A percentile compares a stretch with the other conserved stretches of the same genome.
These are phyloP conservation scores for Acanthamoeba royreba DNA, from an alignment of 208 protist genomes.

Conservation along the genomic window DNA sequence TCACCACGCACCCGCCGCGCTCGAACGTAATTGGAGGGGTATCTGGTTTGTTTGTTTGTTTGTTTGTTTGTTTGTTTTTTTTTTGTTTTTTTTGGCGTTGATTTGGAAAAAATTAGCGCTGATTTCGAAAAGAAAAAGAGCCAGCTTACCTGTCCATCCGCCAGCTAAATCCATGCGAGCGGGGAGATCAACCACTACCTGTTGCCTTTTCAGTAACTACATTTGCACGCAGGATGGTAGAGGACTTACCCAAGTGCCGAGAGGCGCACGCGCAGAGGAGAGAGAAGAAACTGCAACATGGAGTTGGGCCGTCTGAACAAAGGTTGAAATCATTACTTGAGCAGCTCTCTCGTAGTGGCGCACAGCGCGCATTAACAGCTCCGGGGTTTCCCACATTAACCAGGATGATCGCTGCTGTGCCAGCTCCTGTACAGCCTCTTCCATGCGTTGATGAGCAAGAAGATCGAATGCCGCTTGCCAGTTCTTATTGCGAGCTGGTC, in stretches of 20 bases:
- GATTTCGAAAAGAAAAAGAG: not conserved
- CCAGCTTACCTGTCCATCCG: conserved; percentile 22
- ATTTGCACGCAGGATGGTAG: not conserved
- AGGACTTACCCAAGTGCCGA: not conserved
- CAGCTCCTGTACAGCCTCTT: not conserved
- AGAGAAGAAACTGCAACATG: not conserved
- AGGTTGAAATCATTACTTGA: conserved; percentile 30
- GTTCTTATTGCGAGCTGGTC: conserved; percentile 3
- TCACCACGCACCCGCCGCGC: conserved; percentile 50
- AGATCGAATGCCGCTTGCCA: conserved; percentile 39
- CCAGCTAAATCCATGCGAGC: conserved; percentile 27
- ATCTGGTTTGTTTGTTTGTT: too few relatives aligned
- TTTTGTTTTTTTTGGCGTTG: too few relatives aligned
- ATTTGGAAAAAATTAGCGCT: not conserved
- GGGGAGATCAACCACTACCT: not conserved
- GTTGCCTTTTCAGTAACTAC: not conserved
- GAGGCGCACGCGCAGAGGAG: not conserved
- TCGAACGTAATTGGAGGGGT: conserved; percentile 63
- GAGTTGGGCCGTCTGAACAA: not conserved
- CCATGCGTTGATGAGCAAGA: not conserved
- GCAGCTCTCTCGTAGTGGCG: conserved; percentile 60
- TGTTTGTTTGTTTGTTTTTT: too few relatives aligned
- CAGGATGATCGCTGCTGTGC: conserved; percentile 31
- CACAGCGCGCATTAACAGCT: conserved; percentile 51
- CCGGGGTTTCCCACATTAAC: conserved; percentile 11